Evolutionary conservation across 2,329 filamentous ascomycete species (phyloP).

Genomic region (Alternaria ethzedia): DNA sequence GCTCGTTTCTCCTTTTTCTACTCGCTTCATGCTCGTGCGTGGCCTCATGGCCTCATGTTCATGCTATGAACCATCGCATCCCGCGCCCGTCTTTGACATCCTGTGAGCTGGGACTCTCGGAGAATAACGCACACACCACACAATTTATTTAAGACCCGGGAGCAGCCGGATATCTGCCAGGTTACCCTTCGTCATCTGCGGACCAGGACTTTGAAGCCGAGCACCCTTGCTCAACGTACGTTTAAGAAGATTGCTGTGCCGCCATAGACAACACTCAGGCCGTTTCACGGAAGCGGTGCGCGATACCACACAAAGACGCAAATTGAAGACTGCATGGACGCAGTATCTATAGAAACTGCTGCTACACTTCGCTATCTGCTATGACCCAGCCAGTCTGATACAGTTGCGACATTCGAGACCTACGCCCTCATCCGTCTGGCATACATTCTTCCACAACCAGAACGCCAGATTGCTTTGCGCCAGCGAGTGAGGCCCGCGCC

Average conservation of each 20-base stretch:
- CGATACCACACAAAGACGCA: background rate
- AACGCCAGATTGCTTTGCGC: background rate
- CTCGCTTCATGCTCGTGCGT: background rate
- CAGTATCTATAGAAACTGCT: background rate
- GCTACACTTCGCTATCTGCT: background rate
- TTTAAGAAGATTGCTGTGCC: background rate
- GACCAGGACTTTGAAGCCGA: background rate
- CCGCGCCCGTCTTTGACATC: background rate
- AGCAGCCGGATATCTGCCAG: constrained; percentile 11
- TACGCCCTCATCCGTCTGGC: background rate
- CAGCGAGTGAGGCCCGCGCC: background rate
- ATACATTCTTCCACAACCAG: background rate
- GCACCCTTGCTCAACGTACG: constrained; percentile 2
- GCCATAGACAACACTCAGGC: background rate
- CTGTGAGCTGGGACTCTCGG: constrained; percentile 1
- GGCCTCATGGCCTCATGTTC: background rate
- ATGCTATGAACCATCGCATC: background rate
- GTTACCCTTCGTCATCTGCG: constrained; percentile 3
- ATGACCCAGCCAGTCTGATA: background rate
- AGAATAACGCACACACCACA: constrained; percentile 10
- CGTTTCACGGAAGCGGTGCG: background rate
- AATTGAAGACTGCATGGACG: background rate
- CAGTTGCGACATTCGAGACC: background rate
- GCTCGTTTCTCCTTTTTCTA: background rate
- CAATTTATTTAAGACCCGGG: constrained; percentile 8